These are phyloP conservation scores for Rhodosporidiobolus sp. DNA, from an alignment of 768 basidiomycete species.

Conservation along the genomic window DNA sequence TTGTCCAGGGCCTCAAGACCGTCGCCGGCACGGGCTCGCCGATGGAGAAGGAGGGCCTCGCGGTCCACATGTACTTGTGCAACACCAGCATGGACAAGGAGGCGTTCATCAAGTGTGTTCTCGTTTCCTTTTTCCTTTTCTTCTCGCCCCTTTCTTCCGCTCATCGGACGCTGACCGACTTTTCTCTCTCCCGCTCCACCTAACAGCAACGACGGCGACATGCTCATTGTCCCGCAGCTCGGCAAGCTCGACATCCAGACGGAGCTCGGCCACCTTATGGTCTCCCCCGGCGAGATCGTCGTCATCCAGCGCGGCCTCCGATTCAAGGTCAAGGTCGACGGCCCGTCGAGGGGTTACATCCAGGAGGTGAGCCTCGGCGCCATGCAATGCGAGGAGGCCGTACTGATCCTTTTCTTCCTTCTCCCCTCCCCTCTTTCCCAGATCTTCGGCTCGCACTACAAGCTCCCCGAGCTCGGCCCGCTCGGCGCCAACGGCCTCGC, in stretches of 20 bases:
- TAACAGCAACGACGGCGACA: slow-evolving; percentile 61
- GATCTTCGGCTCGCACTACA: slow-evolving; percentile 63
- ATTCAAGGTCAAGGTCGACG: slow-evolving; percentile 57
- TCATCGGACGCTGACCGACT: not conserved
- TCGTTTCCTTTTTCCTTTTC: no score
- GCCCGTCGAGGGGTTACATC: slow-evolving; percentile 58
- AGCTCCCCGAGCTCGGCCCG: slow-evolving; percentile 64
- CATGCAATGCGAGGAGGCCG: not conserved
- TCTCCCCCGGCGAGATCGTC: slow-evolving; percentile 60
- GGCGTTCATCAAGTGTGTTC: slow-evolving; percentile 34
- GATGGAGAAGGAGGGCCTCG: slow-evolving; percentile 62
- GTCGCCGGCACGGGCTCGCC: slow-evolving; percentile 64
- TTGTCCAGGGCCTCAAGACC: slow-evolving; percentile 60
- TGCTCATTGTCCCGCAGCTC: slow-evolving; percentile 64
- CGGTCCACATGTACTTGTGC: slow-evolving; percentile 60
- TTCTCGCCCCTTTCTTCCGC: no score
- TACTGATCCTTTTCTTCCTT: slow-evolving; percentile 52
- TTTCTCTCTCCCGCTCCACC: no score
- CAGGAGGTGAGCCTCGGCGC: slow-evolving; percentile 15
- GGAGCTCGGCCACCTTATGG: slow-evolving; percentile 58
- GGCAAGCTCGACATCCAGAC: slow-evolving; percentile 68
- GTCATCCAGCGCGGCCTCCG: slow-evolving; percentile 67
- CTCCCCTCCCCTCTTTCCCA: no score
- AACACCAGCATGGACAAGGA: slow-evolving; percentile 39
- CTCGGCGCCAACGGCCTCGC: slow-evolving; percentile 67